Base-by-base conservation (phyloP, 148 eudicot species). In the Camellia lanceoleosa region DNA sequence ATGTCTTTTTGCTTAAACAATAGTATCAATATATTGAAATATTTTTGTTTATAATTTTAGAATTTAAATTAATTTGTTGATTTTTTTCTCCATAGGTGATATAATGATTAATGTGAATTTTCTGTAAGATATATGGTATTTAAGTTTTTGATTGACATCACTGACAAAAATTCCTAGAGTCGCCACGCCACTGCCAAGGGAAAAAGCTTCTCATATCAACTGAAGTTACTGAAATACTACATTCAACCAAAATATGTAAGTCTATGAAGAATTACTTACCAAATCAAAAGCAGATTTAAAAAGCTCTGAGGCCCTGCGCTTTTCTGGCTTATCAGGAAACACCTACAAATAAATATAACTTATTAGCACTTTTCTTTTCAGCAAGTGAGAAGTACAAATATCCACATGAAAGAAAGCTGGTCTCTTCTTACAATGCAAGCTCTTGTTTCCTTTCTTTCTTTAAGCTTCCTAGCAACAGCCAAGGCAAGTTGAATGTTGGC, bases 321-420 rank as follows among this genome's bases (percentile, higher is more conserved):
- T 93, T 84, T 95, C 99, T 71, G 99, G 99, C 85, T 90, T 93
- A 82, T 95, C 99, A 23, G 95, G 97, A 78, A 93, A 93, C 78
- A 93, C 97, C 97, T 92, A 86, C 52, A 85, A 80, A 80, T 18
- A 56, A 58, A 63, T 2, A 44, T 0, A 55, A 30, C 20, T 49
- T 67, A 47, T 74, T 43, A 41, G 19, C 16, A 47, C 12, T 54
- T 73, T 19, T 68, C 19, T 13, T 67, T 61, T 78, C 49, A 46
- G 46, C 11, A 46, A 38, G 68, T 70, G 12, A 59, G 46, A 73
- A 41, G 46, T 63, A 73, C 14, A 56, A 18, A 43, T 59, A 69
- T 56, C 6, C 55, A 38, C 75, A 76, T 52, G 51, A 54, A 70
- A 52, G 18, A 65, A 55, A 71, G 59, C 43, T 9, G 15, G 61